Evolutionary conservation across 805 yeast genomes (phyloP), one percentile per base, ranked within the genome.

Genomic region (Starmerella bombi): DNA sequence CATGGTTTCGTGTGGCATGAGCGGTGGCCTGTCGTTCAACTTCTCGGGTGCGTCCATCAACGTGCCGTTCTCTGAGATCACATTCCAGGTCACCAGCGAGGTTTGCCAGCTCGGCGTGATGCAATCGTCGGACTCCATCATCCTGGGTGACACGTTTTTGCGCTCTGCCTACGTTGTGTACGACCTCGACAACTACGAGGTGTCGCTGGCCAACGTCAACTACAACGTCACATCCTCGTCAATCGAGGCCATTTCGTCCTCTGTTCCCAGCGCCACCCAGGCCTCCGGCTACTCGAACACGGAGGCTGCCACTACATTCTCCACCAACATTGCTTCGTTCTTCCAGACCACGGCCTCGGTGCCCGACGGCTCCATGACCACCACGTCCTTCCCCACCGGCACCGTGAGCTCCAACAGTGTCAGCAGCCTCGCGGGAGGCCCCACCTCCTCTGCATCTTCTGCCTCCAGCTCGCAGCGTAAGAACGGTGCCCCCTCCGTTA

Each of bases 131-230:
- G 22, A 34, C 49, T 17, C 56, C 60, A 32, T 51, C 32, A 65
- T 76, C 40, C 62, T 80, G 28, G 91, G 91, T 9, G 85, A 77
- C 54, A 68, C 71, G 34, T 71, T 80, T 53, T 59, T 80, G 47
- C 65, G 81, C 40, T 67, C 71, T 29, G 78, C 77, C 3, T 81
- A 80, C 54, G 69, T 71, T 21, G 83, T 77, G 14, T 77, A 69
- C 56, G 81, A 81, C 56, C 60, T 77, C 37, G 82, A 76, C 19
- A 69, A 68, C 50, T 57, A 56, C 36, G 65, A 71, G 52, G 61
- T 79, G 25, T 71, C 77, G 0, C 46, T 80, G 41, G 84, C 78
- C 15, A 69, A 65, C 42, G 66, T 71, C 32, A 45, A 40, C 21
- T 53, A 40, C 43, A 50, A 57, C 46, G 45, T 40, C 14, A 40